Conservation (phyloP, 1,284 basidiomycete species). For the Apiotrichum laibachii region DNA sequence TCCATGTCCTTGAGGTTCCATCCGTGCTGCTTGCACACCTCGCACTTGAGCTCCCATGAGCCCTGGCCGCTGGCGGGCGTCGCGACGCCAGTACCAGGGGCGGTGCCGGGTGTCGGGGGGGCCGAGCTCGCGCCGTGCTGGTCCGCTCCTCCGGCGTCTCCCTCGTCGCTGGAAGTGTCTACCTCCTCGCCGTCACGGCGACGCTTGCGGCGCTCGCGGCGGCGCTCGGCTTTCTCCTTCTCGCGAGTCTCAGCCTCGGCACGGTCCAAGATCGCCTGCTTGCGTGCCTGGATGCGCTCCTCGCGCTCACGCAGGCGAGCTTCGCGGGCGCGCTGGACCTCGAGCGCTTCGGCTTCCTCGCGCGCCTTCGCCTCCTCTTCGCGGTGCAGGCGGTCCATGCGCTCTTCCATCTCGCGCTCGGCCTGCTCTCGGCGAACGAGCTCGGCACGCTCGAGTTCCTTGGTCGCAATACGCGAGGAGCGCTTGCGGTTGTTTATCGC, state of each 20-base stretch:
- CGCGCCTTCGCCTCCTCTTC: conserved; percentile 41
- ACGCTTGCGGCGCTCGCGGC: conserved; percentile 40
- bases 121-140: background rate
- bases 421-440: conserved; percentile 46
- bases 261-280: conserved; percentile 43
- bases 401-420: conserved; percentile 52
- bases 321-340: conserved; percentile 51
- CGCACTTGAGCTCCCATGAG: conserved; percentile 55
- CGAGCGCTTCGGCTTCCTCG: conserved; percentile 42
- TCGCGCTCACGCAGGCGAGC: conserved; percentile 52
- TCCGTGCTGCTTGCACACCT: conserved; percentile 53
- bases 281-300: conserved; percentile 50
- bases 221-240: conserved; percentile 44
- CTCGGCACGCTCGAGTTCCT: conserved; percentile 55
- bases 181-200: conserved; percentile 37
- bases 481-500: conserved; percentile 55
- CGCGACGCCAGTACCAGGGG: background rate
- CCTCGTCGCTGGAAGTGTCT: conserved; percentile 17
- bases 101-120: background rate
- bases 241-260: conserved; percentile 43
- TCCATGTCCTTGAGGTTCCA: conserved; percentile 52
- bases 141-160: conserved; percentile 11
- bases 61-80: background rate
- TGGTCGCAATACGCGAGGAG: conserved; percentile 55
- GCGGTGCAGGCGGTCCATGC: conserved; percentile 50